Conservation (phyloP, 2,329 filamentous ascomycete species). For the Aspergillus puulaauensis region DNA sequence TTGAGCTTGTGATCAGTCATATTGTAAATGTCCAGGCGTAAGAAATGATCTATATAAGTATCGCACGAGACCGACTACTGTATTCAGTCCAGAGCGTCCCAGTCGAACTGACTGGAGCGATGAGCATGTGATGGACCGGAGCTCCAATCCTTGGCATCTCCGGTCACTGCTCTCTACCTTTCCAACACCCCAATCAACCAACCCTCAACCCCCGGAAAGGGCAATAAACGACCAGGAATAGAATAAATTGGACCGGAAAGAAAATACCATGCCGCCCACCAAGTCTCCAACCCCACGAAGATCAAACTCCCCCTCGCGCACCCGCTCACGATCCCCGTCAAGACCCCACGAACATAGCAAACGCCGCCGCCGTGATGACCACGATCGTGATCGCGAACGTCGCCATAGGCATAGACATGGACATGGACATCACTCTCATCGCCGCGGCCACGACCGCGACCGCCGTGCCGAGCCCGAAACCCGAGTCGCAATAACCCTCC, state of each 20-base stretch:
- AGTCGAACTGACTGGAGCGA: too few species aligned
- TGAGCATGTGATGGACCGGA: slow-evolving; percentile 1
- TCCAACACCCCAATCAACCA: background rate
- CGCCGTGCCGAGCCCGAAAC: slow-evolving; percentile 12
- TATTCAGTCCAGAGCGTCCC: background rate
- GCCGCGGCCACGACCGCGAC: slow-evolving; percentile 2
- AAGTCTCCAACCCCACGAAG: background rate
- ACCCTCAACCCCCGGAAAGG: background rate
- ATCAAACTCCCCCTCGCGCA: slow-evolving; percentile 22
- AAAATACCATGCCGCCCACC: slow-evolving; percentile 5
- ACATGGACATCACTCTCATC: slow-evolving; percentile 20
- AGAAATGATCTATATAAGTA: background rate
- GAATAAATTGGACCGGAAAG: slow-evolving; percentile 9
- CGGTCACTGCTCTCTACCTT: background rate
- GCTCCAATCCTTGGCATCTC: slow-evolving; percentile 14
- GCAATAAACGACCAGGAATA: background rate
- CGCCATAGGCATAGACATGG: slow-evolving; percentile 14
- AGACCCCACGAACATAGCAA: slow-evolving; percentile 24
- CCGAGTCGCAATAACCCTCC: slow-evolving; percentile 49
- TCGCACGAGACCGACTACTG: background rate
- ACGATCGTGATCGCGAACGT: slow-evolving; percentile 4
- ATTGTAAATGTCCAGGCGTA: background rate
- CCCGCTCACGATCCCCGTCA: slow-evolving; percentile 40
- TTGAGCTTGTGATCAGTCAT: background rate
- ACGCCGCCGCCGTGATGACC: slow-evolving; percentile 23